A percentile compares a stretch with the other conserved stretches of the same genome.
Evolutionary conservation across 1,284 basidiomycete species (phyloP).

Genomic region (Gomphus bonarii): DNA sequence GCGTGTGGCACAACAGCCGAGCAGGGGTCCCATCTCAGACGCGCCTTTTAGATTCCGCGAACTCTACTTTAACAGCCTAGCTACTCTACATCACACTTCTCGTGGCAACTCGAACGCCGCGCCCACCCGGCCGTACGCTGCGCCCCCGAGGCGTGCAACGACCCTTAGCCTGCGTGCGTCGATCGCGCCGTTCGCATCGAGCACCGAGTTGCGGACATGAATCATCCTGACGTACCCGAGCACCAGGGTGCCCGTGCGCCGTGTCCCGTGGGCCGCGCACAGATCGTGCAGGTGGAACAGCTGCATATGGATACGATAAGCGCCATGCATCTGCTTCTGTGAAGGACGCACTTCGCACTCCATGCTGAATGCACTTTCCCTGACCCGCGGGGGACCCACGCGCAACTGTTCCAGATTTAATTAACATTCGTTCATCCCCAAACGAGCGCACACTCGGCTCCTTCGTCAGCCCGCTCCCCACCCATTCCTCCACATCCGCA

Average conservation of each 20-base stretch:
- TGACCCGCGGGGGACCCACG: conserved; percentile 57
- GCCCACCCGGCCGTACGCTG: conserved; percentile 42
- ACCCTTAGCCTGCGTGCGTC: conserved; percentile 52
- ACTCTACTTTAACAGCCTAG: background rate
- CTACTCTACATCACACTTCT: background rate
- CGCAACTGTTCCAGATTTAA: conserved; percentile 22
- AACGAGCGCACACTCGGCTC: conserved; percentile 41
- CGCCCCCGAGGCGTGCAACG: conserved; percentile 55
- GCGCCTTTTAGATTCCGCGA: conserved; percentile 1
- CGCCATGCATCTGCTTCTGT: conserved; percentile 5
- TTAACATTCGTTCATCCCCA: background rate
- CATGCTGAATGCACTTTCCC: conserved; percentile 61
- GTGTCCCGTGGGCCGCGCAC: conserved; percentile 26
- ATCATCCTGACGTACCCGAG: conserved; percentile 55
- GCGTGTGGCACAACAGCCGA: background rate
- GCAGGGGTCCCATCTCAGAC: background rate
- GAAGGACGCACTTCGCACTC: conserved; percentile 50
- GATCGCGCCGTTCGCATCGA: conserved; percentile 30
- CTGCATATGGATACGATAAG: conserved; percentile 19
- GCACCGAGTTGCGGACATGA: conserved; percentile 47
- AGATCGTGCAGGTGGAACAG: conserved; percentile 51
- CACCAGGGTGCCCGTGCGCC: conserved; percentile 43
- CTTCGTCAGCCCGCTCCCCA: conserved; percentile 59
- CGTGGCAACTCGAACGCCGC: conserved; percentile 50
- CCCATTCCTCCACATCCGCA: conserved; percentile 59